These are phyloP conservation scores for Hygrocybe punicea DNA, from an alignment of 768 basidiomycete species.

Conservation along the genomic window DNA sequence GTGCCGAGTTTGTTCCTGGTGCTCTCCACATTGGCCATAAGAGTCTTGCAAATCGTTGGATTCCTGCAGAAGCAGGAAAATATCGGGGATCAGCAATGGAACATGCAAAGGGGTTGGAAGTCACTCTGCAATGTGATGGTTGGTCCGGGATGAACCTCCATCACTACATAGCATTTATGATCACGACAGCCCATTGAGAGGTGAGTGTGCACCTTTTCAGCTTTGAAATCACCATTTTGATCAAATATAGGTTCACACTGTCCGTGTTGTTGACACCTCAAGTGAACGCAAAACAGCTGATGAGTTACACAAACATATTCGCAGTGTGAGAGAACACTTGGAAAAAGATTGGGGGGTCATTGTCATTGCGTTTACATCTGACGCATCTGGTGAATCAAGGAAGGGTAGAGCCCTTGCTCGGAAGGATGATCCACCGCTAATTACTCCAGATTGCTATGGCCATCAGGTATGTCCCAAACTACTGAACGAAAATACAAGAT, in stretches of 20 bases:
- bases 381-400: constrained; percentile 37
- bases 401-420: constrained; percentile 21
- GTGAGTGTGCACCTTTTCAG: constrained; percentile 8
- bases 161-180: constrained; percentile 28
- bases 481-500: neutral
- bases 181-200: constrained; percentile 10
- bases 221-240: neutral
- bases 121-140: constrained; percentile 26
- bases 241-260: constrained; percentile 27
- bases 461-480: constrained; percentile 25
- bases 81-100: constrained; percentile 4
- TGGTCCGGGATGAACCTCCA: constrained; percentile 29
- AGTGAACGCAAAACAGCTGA: constrained; percentile 30
- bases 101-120: constrained; percentile 8
- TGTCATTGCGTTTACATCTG: constrained; percentile 30
- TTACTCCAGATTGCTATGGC: constrained; percentile 34
- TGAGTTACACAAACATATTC: constrained; percentile 25
- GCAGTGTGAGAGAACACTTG: constrained; percentile 15
- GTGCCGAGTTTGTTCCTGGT: constrained; percentile 18
- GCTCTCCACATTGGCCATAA: constrained; percentile 10
- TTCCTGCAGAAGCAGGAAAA: constrained; percentile 5
- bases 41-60: neutral
- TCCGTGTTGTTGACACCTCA: constrained; percentile 32
- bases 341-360: constrained; percentile 25
- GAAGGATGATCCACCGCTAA: constrained; percentile 18